Evolutionary conservation across 2,329 filamentous ascomycete species (phyloP), one percentile per base, ranked within the genome.

Genomic region (Scedosporium minutisporum): DNA sequence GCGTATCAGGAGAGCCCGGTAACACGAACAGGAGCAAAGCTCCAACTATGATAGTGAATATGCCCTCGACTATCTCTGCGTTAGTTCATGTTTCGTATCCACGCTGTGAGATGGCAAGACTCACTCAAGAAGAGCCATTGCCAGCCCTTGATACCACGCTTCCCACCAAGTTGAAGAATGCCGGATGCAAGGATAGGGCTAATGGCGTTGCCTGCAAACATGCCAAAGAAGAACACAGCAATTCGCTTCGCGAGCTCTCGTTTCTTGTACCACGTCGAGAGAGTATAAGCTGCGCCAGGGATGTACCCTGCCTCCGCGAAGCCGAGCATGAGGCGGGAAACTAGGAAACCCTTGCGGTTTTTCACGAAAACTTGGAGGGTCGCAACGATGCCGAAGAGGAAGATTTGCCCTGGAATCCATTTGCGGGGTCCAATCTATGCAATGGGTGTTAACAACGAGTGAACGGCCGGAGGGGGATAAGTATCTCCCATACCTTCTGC

Each of bases 281-380:
- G 69, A 0, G 79, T 82, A 63, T 80, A 82, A 9, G 82, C 76
- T 0, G 77, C 75, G 0, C 78, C 80, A 0, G 80, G 80, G 21
- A 81, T 82, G 62, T 80, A 83, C 1, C 80, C 80, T 0, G 79
- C 76, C 66, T 83, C 80, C 7, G 76, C 73, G 33, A 82, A 69
- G 0, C 80, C 80, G 5, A 82, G 73, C 18, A 81, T 67, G 1
- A 77, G 62, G 7, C 80, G 73, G 0, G 75, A 74, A 1, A 75
- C 67, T 1, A 82, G 71, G 63, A 80, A 82, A 1, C 79, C 78
- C 1, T 70, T 71, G 18, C 74, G 73, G 61, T 78, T 74, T 1
- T 66, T 71, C 33, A 81, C 67, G 63, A 79, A 74, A 4, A 77
- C 67, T 61, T 82, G 78, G 42, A 81, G 66, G 0, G 74, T 76